Evolutionary conservation across 768 basidiomycete genomes (phyloP).

Genomic region (Macrolepiota albuminosa): DNA sequence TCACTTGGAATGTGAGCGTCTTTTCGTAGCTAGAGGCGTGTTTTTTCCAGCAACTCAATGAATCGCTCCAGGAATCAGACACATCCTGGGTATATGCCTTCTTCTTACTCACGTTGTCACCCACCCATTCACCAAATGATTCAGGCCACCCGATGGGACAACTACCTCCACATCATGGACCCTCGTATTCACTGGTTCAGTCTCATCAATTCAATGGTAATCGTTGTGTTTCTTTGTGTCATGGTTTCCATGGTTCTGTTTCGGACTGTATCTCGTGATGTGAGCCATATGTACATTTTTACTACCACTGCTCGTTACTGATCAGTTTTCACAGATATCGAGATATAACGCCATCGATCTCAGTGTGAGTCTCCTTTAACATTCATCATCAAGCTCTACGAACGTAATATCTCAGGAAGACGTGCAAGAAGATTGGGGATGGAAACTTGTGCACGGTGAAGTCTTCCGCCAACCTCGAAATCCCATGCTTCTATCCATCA

Average conservation of each 20-base stretch:
- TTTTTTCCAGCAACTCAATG: not conserved
- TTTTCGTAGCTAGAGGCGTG: not conserved
- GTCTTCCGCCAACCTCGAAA: conserved; percentile 83
- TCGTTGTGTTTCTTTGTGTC: conserved; percentile 84
- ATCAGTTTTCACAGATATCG: conserved; percentile 51
- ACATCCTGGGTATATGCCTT: conserved; percentile 64
- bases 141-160: conserved; percentile 94
- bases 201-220: conserved; percentile 87
- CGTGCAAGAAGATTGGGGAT: conserved; percentile 96
- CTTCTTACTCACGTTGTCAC: not conserved
- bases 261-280: conserved; percentile 85
- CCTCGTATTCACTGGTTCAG: conserved; percentile 97
- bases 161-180: conserved; percentile 91
- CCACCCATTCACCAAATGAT: not conserved
- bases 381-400: not conserved
- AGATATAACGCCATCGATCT: conserved; percentile 95
- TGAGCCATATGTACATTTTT: conserved; percentile 28
- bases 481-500: conserved; percentile 73
- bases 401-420: conserved; percentile 57
- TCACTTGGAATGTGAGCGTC: conserved; percentile 74
- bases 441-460: conserved; percentile 97
- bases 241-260: conserved; percentile 93
- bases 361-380: conserved; percentile 45
- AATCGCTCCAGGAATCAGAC: conserved; percentile 61
- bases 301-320: not conserved